Evolutionary conservation across 805 yeast species (phyloP).

Genomic region (Zygosaccharomyces bisporus): DNA sequence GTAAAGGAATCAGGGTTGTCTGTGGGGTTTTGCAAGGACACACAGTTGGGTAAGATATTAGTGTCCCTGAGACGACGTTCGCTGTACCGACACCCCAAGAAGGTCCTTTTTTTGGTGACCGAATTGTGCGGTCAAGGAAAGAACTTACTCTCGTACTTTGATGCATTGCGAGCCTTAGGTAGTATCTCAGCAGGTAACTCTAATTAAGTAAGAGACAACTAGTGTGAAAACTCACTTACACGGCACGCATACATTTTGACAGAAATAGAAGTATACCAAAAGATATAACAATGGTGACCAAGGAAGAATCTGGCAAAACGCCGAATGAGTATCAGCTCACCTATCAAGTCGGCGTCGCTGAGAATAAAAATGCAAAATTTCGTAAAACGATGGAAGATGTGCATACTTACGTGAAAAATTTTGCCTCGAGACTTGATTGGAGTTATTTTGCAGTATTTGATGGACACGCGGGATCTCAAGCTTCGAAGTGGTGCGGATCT

Average conservation of each 20-base stretch:
- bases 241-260: neutral
- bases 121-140: neutral
- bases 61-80: neutral
- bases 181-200: neutral
- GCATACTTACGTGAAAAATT: conserved; percentile 87
- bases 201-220: neutral
- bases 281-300: conserved; percentile 5
- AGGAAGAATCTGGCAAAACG: conserved; percentile 2
- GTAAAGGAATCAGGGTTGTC: neutral
- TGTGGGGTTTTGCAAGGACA: neutral
- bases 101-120: neutral
- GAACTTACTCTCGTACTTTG: neutral
- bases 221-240: neutral
- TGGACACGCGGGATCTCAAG: conserved; percentile 93
- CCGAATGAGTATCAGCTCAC: conserved; percentile 47
- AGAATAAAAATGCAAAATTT: conserved; percentile 74
- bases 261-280: neutral
- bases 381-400: conserved; percentile 95
- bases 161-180: neutral
- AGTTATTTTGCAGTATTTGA: conserved; percentile 95
- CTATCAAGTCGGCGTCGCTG: conserved; percentile 87
- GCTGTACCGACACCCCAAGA: neutral
- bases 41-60: neutral
- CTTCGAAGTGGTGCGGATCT: conserved; percentile 94
- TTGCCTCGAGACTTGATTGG: conserved; percentile 86